Evolutionary conservation across 208 protist species (phyloP), one percentile per base, ranked within the genome.

Genomic region (Trypanosoma conorhini): DNA sequence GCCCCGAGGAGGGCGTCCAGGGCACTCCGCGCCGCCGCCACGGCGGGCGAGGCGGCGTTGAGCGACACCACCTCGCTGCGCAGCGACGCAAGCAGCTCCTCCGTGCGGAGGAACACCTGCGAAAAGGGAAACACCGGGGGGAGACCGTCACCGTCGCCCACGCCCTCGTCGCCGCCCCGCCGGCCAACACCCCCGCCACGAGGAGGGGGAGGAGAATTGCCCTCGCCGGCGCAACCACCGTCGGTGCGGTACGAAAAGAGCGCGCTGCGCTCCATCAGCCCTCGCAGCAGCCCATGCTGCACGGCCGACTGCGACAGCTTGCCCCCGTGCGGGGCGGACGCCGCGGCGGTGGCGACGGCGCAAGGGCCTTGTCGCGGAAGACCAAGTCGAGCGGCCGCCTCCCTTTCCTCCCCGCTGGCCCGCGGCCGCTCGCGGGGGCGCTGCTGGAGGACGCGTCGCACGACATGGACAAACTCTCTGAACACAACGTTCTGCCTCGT

Each of bases 271-370:
- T 87, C 85, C 24, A 74, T 80, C 31, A 94, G 35, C 9, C 70
- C 78, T 30, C 77, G 82, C 10, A 91, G 67, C 42, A 94, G 82
- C 5, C 73, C 72, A 30, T 91, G 74, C 19, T 77, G 72, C 9
- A 81, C 64, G 26, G 77, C 69, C 24, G 62, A 42, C 51, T 82
- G 76, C 24, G 56, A 48, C 17, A 50, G 33, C 8, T 56, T 33
- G 30, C 57, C 62, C n/a, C 12, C 33, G n/a, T 67, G 19, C 51
- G 21, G 3, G 42, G 19, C 31, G 24, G n/a, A 54, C 48, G 30
- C 44, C 8, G 44, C 31, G 8, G 8, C 31, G 24, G n/a, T 42
- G 33, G 30, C 44, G 1, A 48, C 31, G 8, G 8, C 31, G 31
- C 1, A 30, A 26, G 13, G 3, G 28, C 3, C 12, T 19, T 0